These are phyloP conservation scores for Medicago ruthenica DNA, from an alignment of 306 rosid genomes.

Conservation along the genomic window DNA sequence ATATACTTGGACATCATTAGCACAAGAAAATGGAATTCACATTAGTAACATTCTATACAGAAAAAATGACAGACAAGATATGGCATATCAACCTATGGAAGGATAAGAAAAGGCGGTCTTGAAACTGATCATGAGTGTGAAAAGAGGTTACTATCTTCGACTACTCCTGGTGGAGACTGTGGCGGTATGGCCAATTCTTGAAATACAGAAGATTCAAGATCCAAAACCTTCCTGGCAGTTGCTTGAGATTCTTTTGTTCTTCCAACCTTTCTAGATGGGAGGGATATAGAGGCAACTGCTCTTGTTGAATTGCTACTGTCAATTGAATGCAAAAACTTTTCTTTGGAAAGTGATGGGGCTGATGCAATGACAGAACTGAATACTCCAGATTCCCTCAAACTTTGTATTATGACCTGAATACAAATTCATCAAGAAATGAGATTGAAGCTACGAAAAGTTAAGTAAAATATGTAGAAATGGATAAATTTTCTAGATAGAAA, in stretches of 20 bases:
- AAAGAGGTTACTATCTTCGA: constrained; percentile 47
- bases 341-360: constrained; percentile 76
- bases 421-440: constrained; percentile 23
- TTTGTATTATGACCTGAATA: constrained; percentile 81
- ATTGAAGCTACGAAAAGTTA: not conserved
- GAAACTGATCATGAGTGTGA: constrained; percentile 43
- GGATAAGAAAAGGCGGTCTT: constrained; percentile 14
- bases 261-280: constrained; percentile 65
- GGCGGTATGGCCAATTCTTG: constrained; percentile 84
- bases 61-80: constrained; percentile 20
- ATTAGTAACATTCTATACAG: constrained; percentile 35
- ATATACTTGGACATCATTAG: constrained; percentile 16
- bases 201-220: constrained; percentile 50
- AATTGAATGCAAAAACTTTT: constrained; percentile 73
- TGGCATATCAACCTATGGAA: constrained; percentile 18
- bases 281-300: constrained; percentile 69
- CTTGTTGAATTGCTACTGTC: constrained; percentile 76
- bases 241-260: constrained; percentile 55
- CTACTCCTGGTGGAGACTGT: constrained; percentile 68
- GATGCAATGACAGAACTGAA: constrained; percentile 87
- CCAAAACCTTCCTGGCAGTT: constrained; percentile 68
- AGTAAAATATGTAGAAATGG: not conserved
- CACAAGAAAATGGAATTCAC: constrained; percentile 25
- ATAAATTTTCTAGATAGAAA: not conserved
- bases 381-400: constrained; percentile 85